Base-by-base conservation (phyloP, 2,329 filamentous ascomycete genomes). In the Ascochyta lentis region DNA sequence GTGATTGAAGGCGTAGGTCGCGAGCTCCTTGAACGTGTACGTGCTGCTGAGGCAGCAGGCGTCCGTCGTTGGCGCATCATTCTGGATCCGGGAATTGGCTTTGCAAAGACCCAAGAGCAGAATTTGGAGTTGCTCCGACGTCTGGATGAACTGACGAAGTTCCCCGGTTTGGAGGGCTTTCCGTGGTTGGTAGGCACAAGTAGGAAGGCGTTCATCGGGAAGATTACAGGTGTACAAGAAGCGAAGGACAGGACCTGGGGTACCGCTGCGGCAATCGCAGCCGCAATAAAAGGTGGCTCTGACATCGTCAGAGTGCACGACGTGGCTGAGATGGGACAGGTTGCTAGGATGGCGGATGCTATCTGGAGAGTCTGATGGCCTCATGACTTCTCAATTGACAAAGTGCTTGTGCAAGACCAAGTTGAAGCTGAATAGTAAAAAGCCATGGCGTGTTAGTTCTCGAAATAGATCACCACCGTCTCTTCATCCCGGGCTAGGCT, bases 231-330 rank as follows among this genome's bases (percentile, higher is more conserved):
- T 0, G 90, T 92, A 1, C 76, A 84, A 57, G 84, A 87, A 64
- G 85, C 92, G 0, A 83, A 81, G 58, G 85, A 92, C 65, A 84
- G 94, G 59, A 81, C 84, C 8, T 95, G 88, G 86, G 95, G 95
- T 10, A 98, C 95, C 3, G 93, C 92, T 10, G 92, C 91, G 10
- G 91, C 92, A 0, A 90, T 98, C 8, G 89, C 90, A 3, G 92
- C 92, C 6, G 91, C 92, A 41, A 84, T 99, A 27, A 86, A 89
- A 58, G 91, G 91, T 6, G 95, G 95, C 3, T 93, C 93, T 23
- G 93, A 98, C 79, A 87, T 99, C 55, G 88, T 98, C 41, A 83
- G 95, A 47, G 92, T 99, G 38, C 95, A 99, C 77, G 94, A 98
- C 79, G 90, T 93, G 13, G 77, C 81, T 52, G 90, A 95, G 79